phyloP scores from a whole-genome alignment of 768 basidiomycete species.

The Paxillus rubicundulus region DNA sequence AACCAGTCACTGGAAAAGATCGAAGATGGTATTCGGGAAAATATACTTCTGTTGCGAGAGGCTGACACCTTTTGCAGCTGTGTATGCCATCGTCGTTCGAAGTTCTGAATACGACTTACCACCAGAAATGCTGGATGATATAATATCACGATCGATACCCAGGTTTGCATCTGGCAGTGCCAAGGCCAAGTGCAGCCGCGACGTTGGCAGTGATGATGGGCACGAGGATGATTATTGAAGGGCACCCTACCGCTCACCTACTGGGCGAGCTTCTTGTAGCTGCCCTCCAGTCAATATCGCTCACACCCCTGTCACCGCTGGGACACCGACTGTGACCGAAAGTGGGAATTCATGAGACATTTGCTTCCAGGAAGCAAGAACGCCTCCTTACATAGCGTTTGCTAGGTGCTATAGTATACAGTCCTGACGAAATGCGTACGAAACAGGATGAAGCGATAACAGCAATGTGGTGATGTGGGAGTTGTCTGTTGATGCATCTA shows the following conservation, averaged over 20 bases:
- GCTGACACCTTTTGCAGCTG: conserved; percentile 42
- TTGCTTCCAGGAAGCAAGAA: too few species aligned
- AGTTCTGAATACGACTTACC: conserved; percentile 72
- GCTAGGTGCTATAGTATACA: not conserved
- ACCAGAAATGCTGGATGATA: conserved; percentile 65
- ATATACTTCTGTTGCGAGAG: not conserved
- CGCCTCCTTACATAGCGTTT: too few species aligned
- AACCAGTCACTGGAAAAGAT: conserved; percentile 90
- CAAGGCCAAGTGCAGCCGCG: conserved; percentile 20
- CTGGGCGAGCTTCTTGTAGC: not conserved
- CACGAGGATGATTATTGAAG: conserved; percentile 22
- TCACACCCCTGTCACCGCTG: too few species aligned
- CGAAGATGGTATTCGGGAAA: conserved; percentile 65
- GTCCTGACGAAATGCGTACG: not conserved
- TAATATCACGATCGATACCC: conserved; percentile 52
- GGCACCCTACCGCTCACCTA: not conserved
- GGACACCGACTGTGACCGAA: too few species aligned
- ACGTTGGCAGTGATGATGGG: conserved; percentile 25
- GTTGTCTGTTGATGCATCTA: too few species aligned
- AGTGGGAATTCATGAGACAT: too few species aligned
- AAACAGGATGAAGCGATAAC: not conserved
- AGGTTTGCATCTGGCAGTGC: conserved; percentile 15
- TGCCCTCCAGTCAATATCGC: too few species aligned
- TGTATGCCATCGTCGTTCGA: conserved; percentile 70
- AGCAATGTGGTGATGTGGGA: not conserved